phyloP scores from a whole-genome alignment of 108 stramenopile genomes.

The Ochromonas danica region DNA sequence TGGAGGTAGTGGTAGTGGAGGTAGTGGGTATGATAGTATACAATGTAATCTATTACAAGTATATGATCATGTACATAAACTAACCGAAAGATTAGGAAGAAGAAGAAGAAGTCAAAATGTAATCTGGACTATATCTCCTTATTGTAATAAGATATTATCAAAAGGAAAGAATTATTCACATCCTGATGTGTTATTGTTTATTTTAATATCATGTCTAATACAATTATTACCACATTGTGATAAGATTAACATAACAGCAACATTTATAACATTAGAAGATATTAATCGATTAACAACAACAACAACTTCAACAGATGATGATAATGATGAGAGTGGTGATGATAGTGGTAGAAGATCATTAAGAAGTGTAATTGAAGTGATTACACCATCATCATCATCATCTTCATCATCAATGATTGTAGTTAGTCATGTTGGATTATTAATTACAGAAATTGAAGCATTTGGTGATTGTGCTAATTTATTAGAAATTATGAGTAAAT shows the following conservation, averaged over 20 bases:
- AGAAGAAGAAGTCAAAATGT: constrained; percentile 8
- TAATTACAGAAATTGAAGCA: neutral
- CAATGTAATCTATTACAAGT: neutral
- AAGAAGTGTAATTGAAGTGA: no score
- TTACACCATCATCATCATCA: no score
- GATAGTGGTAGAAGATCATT: no score
- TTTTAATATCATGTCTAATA: neutral
- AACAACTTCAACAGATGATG: no score
- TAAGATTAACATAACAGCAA: neutral
- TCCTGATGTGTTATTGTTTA: neutral
- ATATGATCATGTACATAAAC: neutral
- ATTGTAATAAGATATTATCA: neutral
- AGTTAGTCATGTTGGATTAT: neutral
- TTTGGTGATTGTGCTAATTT: neutral
- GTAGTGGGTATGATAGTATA: neutral
- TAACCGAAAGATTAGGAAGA: neutral
- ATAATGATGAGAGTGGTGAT: no score
- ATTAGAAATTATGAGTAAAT: neutral
- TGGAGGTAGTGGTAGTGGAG: no score
- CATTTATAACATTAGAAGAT: neutral
- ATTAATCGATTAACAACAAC: neutral
- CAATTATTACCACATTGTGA: neutral
- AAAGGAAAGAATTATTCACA: neutral
- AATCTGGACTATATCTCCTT: neutral
- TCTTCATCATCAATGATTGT: neutral